Evolutionary conservation across 805 yeast species (phyloP).

Genomic region (Hanseniaspora occidentalis): DNA sequence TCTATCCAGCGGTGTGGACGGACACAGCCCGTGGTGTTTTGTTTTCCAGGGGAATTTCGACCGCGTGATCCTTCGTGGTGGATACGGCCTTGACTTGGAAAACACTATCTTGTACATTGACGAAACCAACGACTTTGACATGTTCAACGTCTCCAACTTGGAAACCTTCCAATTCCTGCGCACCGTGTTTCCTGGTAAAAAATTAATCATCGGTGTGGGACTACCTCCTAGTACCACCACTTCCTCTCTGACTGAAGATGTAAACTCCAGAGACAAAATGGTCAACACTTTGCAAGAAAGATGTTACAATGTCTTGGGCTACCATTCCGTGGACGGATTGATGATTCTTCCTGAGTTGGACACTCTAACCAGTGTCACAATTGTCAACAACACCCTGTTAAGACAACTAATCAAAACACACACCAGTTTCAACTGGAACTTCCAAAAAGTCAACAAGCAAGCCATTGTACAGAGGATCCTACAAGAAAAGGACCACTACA

Average conservation of each 20-base stretch:
- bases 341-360: conserved; percentile 30
- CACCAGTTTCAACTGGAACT: too few relatives aligned
- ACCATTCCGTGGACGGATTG: conserved; percentile 70
- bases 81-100: conserved; percentile 10
- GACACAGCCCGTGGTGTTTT: conserved; percentile 37
- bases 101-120: conserved; percentile 13
- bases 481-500: conserved; percentile 54
- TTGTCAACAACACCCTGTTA: neutral
- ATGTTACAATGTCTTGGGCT: conserved; percentile 76
- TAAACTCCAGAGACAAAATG: conserved; percentile 52
- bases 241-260: conserved; percentile 30
- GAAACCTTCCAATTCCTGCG: conserved; percentile 48
- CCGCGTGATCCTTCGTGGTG: conserved; percentile 18
- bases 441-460: too few relatives aligned
- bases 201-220: conserved; percentile 25
- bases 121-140: conserved; percentile 82
- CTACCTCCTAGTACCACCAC: too few relatives aligned
- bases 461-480: conserved; percentile 62
- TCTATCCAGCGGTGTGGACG: conserved; percentile 57
- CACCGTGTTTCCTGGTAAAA: too few relatives aligned
- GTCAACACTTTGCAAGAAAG: conserved; percentile 84
- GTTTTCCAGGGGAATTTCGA: conserved; percentile 38
- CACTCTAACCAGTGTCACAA: neutral
- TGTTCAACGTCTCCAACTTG: conserved; percentile 90
- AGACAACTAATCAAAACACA: too few relatives aligned